Evolutionary conservation across 1,284 basidiomycete genomes (phyloP), one percentile per base, ranked within the genome.

Genomic region (Lignosus rhinocerotis): DNA sequence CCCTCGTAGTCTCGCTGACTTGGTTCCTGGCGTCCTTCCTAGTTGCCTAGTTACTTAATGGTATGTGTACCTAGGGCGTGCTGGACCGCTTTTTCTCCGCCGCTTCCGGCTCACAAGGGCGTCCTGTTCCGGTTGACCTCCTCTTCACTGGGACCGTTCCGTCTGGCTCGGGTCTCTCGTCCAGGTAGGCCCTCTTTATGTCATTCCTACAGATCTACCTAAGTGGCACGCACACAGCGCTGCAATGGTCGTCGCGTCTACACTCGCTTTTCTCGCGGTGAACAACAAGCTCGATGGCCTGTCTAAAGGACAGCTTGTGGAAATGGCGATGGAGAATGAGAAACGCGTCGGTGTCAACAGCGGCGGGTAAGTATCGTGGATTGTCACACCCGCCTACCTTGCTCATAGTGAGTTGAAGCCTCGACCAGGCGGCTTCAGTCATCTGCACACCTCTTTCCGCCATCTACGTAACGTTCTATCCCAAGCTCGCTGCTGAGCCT

Each of bases 361-460:
- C 58, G 88, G 87, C 61, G 87, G 88, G 88, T 90, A 64, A 65
- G 82, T 72, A 8, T 16, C 36, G 14, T 14, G 34, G 19, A 34
- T 32, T 17, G 17, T 39, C n/a, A n/a, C 14, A 41, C 21, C 36
- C 49, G 32, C 32, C 17, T 32, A 9, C 17, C 47, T 10, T 3
- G 19, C 31, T 44, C 1, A 46, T 12, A 1, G 33, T 31, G 25
- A 36, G 12, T 32, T 42, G 30, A 41, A 88, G 89, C 38, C 88
- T 92, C 84, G 90, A 94, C 72, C 92, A 94, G 78, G 89, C 92
- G 0, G 89, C 91, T 0, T 92, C 90, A 0, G 87, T 92, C 19
- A 86, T 94, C 58, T 87, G 84, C 19, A 78, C 81, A 32, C 79
- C 88, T 1, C 80, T 82, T 36, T 85, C 88, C 3, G 87, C 90